Evolutionary conservation across 75 land plant genomes (phyloP), one percentile per base, ranked within the genome.

Genomic region (Selaginella tamariscina): DNA sequence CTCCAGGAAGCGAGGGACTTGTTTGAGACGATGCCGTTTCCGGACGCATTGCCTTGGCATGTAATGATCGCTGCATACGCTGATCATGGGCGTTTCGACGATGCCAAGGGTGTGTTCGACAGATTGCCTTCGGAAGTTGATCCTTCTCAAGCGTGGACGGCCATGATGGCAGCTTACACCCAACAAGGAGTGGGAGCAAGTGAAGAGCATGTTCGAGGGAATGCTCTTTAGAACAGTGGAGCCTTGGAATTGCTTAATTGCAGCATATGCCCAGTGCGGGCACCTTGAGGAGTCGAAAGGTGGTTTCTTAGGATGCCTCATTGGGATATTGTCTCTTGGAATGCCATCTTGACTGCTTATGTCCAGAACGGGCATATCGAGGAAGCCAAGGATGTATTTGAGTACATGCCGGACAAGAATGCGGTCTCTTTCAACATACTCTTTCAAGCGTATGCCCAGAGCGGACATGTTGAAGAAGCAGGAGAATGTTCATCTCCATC

Each of bases 311-410:
- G 23, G 26, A 59, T 59, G 5, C 62, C 62, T 8, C 24, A 59
- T 21, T 21, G 62, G 21, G 62, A 59, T 21, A n/a, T 59, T 8
- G 23, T 59, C 62, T 59, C 62, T 8, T 59, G 62, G 62, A 59
- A 59, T n/a, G 5, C 62, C n/a, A 59, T 59, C 24, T 21, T 59
- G n/a, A 23, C 24, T 5, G 62, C 62, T n/a, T 8, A 5, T n/a
- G 62, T n/a, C 8, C 24, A 59, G 8, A 23, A 27, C n/a, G 27
- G 26, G 21, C 62, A n/a, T 9, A 8, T 59, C 8, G 26, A 59
- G 18, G 62, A 27, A 8, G 62, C 62, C 26, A 9, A 23, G 62
- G 62, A 59, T 2, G 8, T 59, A 2, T 59, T 59, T 59, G n/a
- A n/a, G 18, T 9, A 59, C 5, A 59, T 59, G 18, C 62, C 62